Base-by-base conservation (phyloP, 176 grass and related monocot genomes). In the Aegilops sharonensis region DNA sequence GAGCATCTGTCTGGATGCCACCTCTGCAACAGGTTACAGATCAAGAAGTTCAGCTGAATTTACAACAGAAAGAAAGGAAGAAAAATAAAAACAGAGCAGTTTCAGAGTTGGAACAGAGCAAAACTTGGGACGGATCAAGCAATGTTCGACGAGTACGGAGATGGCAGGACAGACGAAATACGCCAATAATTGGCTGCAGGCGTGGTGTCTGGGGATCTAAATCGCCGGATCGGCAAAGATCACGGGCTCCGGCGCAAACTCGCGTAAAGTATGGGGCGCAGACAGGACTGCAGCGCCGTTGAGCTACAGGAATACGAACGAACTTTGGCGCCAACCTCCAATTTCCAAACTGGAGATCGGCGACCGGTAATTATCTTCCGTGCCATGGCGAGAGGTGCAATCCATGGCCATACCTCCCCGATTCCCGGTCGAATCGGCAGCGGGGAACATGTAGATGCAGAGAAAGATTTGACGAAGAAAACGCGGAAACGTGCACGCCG, bases 1-100 rank as follows among this genome's bases (percentile, higher is more conserved):
- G 90, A 86, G 77, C 88, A 94, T 85, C 83, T 95, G 83, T 98
- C 97, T 59, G 97, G 97, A 82, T 98, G 97, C 97, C 97, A 98
- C 71, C 80, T 94, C 97, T 98, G 81, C 76, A 86, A 50, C 27
- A 36, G 64, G 29, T 84, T 8, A n/a, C 56, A 32, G 1, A 47
- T 4, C 13, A 29, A 72, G 34, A 20, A 72, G 23, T 50, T 67
- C 18, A 30, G 63, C 21, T n/a, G 31, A 68, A 81, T 30, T 76
- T 13, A 3, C 47, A 42, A 10, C 8, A 40, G 39, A 42, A 40
- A 42, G 40, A 42, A 37, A 3, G 12, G 15, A 40, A 5, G 6
- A 3, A 6, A 30, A 80, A 11, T 37, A 4, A 80, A 11, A 61
- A 4, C 24, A 72, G 11, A 47, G 35, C 29, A 84, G 37, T 11